Percentiles rank a stretch among this genome's conserved stretches.
Conservation (phyloP, 2,329 filamentous ascomycete species). For the Elsinoe ampelina region DNA sequence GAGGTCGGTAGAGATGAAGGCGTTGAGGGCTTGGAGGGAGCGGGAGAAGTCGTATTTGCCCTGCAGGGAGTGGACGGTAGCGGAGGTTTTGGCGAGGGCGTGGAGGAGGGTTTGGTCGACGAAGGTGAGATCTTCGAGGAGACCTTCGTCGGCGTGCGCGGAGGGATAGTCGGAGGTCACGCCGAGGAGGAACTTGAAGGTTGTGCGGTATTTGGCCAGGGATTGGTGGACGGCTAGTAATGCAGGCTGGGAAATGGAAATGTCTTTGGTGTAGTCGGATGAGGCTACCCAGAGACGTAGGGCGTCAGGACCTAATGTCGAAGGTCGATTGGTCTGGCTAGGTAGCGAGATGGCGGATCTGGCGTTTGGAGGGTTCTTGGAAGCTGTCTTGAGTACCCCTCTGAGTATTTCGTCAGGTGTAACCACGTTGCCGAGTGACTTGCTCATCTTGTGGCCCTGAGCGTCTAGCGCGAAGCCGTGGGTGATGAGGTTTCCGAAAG, state of each 20-base stretch:
- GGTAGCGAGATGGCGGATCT: neutral
- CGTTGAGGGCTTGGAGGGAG: constrained; percentile 62
- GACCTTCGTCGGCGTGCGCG: constrained; percentile 6
- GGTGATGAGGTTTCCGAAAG: constrained; percentile 83
- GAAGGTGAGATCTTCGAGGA: constrained; percentile 18
- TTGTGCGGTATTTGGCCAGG: constrained; percentile 79
- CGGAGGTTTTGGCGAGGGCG: constrained; percentile 59
- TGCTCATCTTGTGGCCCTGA: constrained; percentile 96
- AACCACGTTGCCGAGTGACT: constrained; percentile 85
- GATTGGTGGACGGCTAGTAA: constrained; percentile 66
- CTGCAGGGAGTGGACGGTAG: constrained; percentile 56
- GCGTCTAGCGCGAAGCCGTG: constrained; percentile 91
- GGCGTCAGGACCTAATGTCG: constrained; percentile 66
- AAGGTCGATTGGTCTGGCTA: constrained; percentile 41
- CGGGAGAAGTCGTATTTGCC: constrained; percentile 73
- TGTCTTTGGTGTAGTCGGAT: constrained; percentile 83
- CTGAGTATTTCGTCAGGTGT: constrained; percentile 75
- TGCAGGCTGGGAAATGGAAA: constrained; percentile 69
- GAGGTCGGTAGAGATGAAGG: constrained; percentile 72
- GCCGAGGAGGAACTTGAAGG: constrained; percentile 82
- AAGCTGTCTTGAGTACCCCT: constrained; percentile 63
- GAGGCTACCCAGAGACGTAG: constrained; percentile 85
- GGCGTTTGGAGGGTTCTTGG: constrained; percentile 39
- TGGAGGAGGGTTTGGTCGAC: constrained; percentile 65
- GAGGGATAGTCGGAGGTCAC: constrained; percentile 38